phyloP scores from a whole-genome alignment of 768 basidiomycete species.

The Mycena metata region DNA sequence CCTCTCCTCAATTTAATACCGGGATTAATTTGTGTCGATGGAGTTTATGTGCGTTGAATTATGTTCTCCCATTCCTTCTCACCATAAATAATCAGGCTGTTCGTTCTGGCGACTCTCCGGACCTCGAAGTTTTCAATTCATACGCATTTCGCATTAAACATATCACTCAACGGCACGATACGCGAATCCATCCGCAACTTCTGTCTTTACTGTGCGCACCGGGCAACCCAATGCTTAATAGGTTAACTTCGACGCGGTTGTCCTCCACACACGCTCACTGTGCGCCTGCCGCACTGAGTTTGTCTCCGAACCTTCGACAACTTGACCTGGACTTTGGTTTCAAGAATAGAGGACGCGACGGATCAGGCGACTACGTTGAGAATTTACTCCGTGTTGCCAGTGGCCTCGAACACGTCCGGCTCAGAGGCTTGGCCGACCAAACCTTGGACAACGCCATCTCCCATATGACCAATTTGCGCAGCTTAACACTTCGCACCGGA shows the following conservation, averaged over 20 bases:
- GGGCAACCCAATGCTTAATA: conserved; percentile 41
- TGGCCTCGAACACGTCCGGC: conserved; percentile 50
- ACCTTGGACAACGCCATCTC: conserved; percentile 50
- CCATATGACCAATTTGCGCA: conserved; percentile 48
- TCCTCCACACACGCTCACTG: conserved; percentile 43
- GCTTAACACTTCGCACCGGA: conserved; percentile 57
- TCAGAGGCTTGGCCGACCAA: conserved; percentile 54
- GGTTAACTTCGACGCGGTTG: conserved; percentile 47
- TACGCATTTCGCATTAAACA: conserved; percentile 56
- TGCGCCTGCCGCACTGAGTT: conserved; percentile 47
- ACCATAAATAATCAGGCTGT: background rate
- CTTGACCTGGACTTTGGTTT: conserved; percentile 60
- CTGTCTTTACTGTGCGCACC: conserved; percentile 38
- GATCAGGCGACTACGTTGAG: conserved; percentile 46
- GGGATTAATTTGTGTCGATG: conserved; percentile 43
- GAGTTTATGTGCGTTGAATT: conserved; percentile 50
- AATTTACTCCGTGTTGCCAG: conserved; percentile 46
- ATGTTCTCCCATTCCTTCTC: background rate
- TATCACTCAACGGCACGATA: conserved; percentile 48
- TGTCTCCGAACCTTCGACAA: conserved; percentile 50
- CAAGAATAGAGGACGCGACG: conserved; percentile 40
- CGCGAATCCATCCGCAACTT: conserved; percentile 43
- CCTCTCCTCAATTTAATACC: conserved; percentile 59
- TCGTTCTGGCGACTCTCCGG: conserved; percentile 22
- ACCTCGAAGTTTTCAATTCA: conserved; percentile 46